Base-by-base conservation (phyloP, 2,329 filamentous ascomycete genomes). In the Sporothrix pallida region DNA sequence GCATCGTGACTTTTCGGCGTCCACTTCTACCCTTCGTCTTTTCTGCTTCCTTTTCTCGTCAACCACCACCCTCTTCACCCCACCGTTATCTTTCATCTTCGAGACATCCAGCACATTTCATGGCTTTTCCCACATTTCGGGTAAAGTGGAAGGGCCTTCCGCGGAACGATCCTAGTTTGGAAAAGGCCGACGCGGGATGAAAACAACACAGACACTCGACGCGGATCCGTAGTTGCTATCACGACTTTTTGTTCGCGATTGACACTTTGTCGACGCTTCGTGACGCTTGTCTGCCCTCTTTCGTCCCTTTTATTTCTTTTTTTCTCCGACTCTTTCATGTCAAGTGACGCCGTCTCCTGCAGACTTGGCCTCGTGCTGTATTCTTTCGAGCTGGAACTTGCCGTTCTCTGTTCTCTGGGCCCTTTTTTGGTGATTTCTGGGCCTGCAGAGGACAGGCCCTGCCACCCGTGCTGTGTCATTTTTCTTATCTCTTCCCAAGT, bases 161-260 rank as follows among this genome's bases (percentile, higher is more conserved):
- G 72, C 62, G 60, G 69, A 71, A 69, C 72, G 60, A 56, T 71
- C 52, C 72, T 73, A 71, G 68, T 71, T 72, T 65, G 17, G 70
- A 31, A 62, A 15, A 23, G 20, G 70, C 58, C 62, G 46, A 46
- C 71, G 71, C 71, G 71, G 71, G 71, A 72, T 72, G 71, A 67
- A 48, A 67, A 67, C 7, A 67, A 67, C 58, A 65, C 52, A 60
- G 52, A 23, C 37, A 26, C 42, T 58, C 12, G 26, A 48, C 8
- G 58, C 48, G 26, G 67, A 69, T 54, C 48, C 67, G 56, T 72
- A 72, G 58, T 65, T 72, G 70, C 48, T 65, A 65, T 72, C 70
- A 72, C 70, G 70, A 54, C 54, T 31, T 37, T 26, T 37, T 37
- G 31, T 37, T 37, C 31, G 31, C 31, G 31, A 37, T 37, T 37